Percentiles rank a stretch among this genome's conserved stretches.
Conservation (phyloP, 768 basidiomycete species). For the Termitomyces bulborhizus region DNA sequence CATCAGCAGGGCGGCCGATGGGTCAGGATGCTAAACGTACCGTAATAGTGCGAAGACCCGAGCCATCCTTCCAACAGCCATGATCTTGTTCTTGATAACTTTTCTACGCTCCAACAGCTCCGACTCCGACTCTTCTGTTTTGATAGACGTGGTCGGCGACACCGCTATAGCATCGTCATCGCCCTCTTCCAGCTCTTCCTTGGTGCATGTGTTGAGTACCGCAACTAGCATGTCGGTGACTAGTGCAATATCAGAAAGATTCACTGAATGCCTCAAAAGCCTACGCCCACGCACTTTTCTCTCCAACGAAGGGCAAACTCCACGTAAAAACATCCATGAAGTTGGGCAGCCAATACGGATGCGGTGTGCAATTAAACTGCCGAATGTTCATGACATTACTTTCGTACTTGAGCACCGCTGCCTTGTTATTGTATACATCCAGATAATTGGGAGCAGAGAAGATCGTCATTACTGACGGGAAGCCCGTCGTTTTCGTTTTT, state of each 20-base stretch:
- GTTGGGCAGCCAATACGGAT: slow-evolving; percentile 97
- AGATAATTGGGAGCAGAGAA: slow-evolving; percentile 98
- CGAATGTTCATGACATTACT: slow-evolving; percentile 98
- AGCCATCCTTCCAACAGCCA: slow-evolving; percentile 95
- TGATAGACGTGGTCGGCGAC: slow-evolving; percentile 34
- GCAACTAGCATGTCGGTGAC: slow-evolving; percentile 99
- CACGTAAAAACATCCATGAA: slow-evolving; percentile 99
- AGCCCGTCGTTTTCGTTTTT: slow-evolving; percentile 96
- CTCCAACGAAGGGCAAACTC: slow-evolving; percentile 96
- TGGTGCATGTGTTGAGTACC: slow-evolving; percentile 91
- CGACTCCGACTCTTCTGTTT: slow-evolving; percentile 26
- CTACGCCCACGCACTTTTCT: slow-evolving; percentile 73
- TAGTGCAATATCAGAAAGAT: slow-evolving; percentile 22
- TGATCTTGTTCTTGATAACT: slow-evolving; percentile 97
- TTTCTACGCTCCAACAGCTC: slow-evolving; percentile 73
- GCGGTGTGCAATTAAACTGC: slow-evolving; percentile 95
- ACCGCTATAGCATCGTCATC: slow-evolving; percentile 47
- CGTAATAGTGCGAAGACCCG: slow-evolving; percentile 93
- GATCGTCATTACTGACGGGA: slow-evolving; percentile 99
- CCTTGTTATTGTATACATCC: slow-evolving; percentile 99
- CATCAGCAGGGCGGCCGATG: background rate
- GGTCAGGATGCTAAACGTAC: slow-evolving; percentile 37
- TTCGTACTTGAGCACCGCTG: slow-evolving; percentile 97
- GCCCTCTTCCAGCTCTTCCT: slow-evolving; percentile 91
- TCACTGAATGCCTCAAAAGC: background rate